Evolutionary conservation across 371 early-diverging fungal species (phyloP), one percentile per base, ranked within the genome.

Genomic region (Haplosporangium sp.): DNA sequence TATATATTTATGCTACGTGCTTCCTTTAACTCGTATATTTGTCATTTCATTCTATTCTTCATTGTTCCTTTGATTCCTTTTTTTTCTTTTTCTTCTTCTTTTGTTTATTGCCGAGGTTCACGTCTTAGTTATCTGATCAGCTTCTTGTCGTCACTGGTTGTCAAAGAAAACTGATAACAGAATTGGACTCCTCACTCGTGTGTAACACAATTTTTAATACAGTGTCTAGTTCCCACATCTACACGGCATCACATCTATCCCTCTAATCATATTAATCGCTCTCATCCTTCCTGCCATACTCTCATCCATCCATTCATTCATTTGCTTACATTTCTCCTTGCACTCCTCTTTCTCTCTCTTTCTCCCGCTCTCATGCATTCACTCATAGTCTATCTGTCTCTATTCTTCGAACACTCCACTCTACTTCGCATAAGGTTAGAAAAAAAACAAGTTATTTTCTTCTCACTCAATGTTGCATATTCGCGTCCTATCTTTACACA

Each of bases 311-410:
- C 27, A 27, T 27, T 47, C 59, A 42, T 5, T 50, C 50, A 34
- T 19, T 39, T 47, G 45, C 48, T 17, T 62, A 20, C 63, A 42
- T 45, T 6, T 37, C 7, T 48, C 27, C 63, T 47, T 47, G 4
- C 35, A 3, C 27, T 35, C 17, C 63, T 45, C 63, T 47, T 35
- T 37, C 58, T 45, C 57, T 66, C 47, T 58, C 47, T 39, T 15
- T 20, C 27, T 27, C 27, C 27, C 27, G 27, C 27, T 27, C 27
- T 27, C 27, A 27, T 27, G 27, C 27, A 27, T 27, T 27, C 27
- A 27, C 27, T 27, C 27, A 27, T 27, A 27, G 27, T 27, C 27
- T 27, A 27, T 27, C 27, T 27, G 27, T 27, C 27, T 50, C 50
- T 13, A 10, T 27, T 48, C 60, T 3, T 15, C 11, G 35, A 10